phyloP scores from a whole-genome alignment of 1,284 basidiomycete species.

The Stygiomarasmius scandens region DNA sequence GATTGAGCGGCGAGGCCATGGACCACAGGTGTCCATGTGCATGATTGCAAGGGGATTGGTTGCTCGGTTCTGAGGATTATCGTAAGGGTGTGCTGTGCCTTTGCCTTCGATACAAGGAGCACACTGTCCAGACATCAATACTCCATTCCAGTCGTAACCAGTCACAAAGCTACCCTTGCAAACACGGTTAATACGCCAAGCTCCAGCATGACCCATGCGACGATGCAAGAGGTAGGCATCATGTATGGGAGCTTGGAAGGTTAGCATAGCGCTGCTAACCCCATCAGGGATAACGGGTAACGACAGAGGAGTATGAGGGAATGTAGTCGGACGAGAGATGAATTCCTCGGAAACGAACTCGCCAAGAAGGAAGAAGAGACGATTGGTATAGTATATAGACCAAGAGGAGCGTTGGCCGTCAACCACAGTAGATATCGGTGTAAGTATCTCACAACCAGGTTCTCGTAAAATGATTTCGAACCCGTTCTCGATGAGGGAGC shows the following conservation, averaged over 20 bases:
- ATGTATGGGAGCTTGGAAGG: background rate
- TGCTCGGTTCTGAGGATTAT: conserved; percentile 16
- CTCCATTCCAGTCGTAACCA: background rate
- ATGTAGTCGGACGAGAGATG: background rate
- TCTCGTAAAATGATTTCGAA: background rate
- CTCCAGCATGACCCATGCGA: conserved; percentile 3
- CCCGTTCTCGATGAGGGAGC: conserved; percentile 7
- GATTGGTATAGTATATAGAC: background rate
- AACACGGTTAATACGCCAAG: too few relatives aligned
- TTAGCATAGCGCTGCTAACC: background rate
- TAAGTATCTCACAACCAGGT: background rate
- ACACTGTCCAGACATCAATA: background rate
- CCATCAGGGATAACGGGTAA: background rate
- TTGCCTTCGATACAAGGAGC: background rate
- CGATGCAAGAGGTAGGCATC: conserved; percentile 1
- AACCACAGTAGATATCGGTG: background rate
- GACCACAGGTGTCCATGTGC: conserved; percentile 26
- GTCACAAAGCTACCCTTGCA: too few relatives aligned
- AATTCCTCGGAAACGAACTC: background rate
- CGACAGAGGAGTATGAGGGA: background rate
- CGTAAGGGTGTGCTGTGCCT: background rate
- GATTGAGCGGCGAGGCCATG: too few relatives aligned
- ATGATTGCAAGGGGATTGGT: conserved; percentile 21
- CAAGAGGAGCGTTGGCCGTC: conserved; percentile 1
- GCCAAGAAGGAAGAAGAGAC: conserved; percentile 1